Conservation (phyloP, 129 eudicot genomes). For the Sambucus nigra region DNA sequence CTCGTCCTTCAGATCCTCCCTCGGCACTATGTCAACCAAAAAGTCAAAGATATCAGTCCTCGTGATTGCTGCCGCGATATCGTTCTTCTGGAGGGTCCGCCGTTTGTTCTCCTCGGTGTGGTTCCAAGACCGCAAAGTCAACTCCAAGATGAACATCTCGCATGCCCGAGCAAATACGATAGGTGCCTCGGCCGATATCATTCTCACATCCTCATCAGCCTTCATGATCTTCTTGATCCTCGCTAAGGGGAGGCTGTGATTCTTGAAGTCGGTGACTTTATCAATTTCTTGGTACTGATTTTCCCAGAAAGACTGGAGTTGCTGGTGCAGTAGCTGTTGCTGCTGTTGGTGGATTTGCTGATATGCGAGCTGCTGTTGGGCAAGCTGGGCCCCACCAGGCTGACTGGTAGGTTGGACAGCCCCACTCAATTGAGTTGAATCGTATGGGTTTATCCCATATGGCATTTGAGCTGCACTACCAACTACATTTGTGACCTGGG, state of each 20-base stretch:
- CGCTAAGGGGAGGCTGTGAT: conserved; percentile 87
- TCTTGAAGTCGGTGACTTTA: conserved; percentile 59
- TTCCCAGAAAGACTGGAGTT: conserved; percentile 64
- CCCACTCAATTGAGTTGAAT: conserved; percentile 39
- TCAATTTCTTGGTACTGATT: conserved; percentile 60
- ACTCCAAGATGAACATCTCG: conserved; percentile 74
- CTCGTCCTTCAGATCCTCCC: conserved; percentile 60
- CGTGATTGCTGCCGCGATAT: conserved; percentile 67
- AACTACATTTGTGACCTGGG: conserved; percentile 37
- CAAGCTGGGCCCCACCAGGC: conserved; percentile 41
- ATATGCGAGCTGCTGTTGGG: conserved; percentile 53
- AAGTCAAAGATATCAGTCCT: conserved; percentile 71
- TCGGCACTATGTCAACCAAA: conserved; percentile 63
- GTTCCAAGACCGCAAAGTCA: conserved; percentile 72
- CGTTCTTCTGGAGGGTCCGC: conserved; percentile 59
- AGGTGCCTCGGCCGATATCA: conserved; percentile 85
- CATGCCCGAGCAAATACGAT: conserved; percentile 73
- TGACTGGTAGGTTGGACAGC: conserved; percentile 28
- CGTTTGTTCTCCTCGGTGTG: conserved; percentile 78
- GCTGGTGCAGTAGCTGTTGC: conserved; percentile 52
- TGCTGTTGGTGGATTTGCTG: conserved; percentile 64
- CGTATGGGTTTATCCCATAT: conserved; percentile 39
- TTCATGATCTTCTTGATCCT: conserved; percentile 86
- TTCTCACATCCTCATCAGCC: conserved; percentile 76
- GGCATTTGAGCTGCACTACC: conserved; percentile 37